phyloP scores from a whole-genome alignment of 1,284 basidiomycete genomes.

The Cutaneotrichosporon daszewskae region DNA sequence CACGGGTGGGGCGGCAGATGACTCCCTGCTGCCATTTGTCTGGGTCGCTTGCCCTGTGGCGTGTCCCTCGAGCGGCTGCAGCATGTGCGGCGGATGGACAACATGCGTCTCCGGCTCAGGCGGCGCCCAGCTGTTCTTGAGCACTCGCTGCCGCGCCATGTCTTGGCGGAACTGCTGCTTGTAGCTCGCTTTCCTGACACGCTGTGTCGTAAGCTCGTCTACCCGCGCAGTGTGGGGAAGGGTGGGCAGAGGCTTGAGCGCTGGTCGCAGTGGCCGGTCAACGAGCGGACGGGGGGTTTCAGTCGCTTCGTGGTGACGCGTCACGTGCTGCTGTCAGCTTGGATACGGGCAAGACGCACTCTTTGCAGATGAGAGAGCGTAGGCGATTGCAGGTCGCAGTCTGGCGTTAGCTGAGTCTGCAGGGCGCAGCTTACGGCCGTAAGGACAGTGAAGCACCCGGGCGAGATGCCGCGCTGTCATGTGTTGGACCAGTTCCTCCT shows the following conservation, averaged over 20 bases:
- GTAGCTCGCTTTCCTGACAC: constrained; percentile 13
- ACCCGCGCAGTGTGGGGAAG: constrained; percentile 17
- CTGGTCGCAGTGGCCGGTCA: constrained; percentile 11
- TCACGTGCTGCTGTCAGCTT: constrained; percentile 26
- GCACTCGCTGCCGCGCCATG: constrained; percentile 17
- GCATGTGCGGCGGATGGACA: constrained; percentile 29
- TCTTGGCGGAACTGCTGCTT: constrained; percentile 11
- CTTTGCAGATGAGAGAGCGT: constrained; percentile 31
- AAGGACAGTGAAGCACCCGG: constrained; percentile 26
- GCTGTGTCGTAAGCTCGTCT: constrained; percentile 25
- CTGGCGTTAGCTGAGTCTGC: too few species aligned
- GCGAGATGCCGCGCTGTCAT: constrained; percentile 31
- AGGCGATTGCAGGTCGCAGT: constrained; percentile 22
- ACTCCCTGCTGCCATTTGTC: too few species aligned
- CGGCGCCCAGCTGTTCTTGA: constrained; percentile 21
- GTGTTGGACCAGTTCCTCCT: constrained; percentile 28
- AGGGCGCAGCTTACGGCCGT: too few species aligned
- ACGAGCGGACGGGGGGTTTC: constrained; percentile 20
- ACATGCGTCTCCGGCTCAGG: constrained; percentile 26
- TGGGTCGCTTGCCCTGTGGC: too few species aligned
- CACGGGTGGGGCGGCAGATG: too few species aligned
- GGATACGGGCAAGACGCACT: too few species aligned
- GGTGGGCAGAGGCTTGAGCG: not conserved
- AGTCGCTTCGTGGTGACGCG: constrained; percentile 19
- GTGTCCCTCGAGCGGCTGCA: constrained; percentile 14